A percentile compares a stretch with the other conserved stretches of the same genome.
These are phyloP conservation scores for Colletotrichum paranaense DNA, from an alignment of 2,329 filamentous ascomycete species.

Conservation along the genomic window DNA sequence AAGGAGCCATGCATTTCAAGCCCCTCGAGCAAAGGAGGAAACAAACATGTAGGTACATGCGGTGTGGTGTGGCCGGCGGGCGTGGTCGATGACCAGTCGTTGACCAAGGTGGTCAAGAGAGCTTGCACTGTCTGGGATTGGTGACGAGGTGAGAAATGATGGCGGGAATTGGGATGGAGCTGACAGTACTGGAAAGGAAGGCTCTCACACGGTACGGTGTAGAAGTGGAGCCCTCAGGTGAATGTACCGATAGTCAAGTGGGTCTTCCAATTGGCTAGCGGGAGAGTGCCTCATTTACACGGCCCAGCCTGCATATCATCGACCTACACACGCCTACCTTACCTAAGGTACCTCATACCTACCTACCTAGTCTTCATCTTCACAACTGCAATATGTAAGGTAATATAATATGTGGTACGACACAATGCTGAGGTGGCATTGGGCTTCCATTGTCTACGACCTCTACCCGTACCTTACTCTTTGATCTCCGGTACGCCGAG, in stretches of 20 bases:
- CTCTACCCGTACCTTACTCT: too few species aligned
- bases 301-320: not conserved
- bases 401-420: not conserved
- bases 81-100: conserved; percentile 1
- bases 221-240: conserved; percentile 10
- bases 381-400: not conserved
- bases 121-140: conserved; percentile 17
- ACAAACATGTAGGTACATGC: conserved; percentile 14
- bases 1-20: not conserved
- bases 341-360: too few species aligned
- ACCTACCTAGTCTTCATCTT: not conserved
- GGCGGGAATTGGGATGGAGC: not conserved
- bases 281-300: not conserved
- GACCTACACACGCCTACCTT: too few species aligned
- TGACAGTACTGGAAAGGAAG: not conserved
- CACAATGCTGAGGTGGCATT: not conserved
- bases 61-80: not conserved
- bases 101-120: not conserved
- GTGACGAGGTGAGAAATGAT: not conserved
- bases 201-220: conserved; percentile 27
- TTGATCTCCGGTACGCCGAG: not conserved
- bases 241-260: not conserved
- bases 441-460: not conserved
- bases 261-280: conserved; percentile 9
- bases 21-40: conserved; percentile 21